Conservation (phyloP, 208 protist species). For the Leptomonas pyrrhocoris region DNA sequence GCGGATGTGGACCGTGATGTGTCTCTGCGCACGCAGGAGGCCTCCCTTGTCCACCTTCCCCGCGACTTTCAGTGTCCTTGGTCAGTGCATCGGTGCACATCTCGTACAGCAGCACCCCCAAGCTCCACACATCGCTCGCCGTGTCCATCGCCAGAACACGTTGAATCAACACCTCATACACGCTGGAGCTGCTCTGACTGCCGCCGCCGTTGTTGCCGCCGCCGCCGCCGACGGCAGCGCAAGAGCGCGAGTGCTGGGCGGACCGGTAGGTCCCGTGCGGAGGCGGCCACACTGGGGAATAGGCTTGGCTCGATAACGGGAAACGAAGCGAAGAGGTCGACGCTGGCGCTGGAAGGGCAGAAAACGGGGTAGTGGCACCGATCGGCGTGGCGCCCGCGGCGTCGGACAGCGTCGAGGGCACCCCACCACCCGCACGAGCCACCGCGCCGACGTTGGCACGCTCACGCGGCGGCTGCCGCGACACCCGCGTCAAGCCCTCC, state of each 20-base stretch:
- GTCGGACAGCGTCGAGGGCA: slow-evolving; percentile 2
- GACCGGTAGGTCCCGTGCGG: background rate
- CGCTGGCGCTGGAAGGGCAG: background rate
- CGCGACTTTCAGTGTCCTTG: background rate
- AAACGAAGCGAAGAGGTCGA: background rate
- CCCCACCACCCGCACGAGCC: background rate
- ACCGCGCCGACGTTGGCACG: background rate
- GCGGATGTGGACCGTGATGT: too few species aligned
- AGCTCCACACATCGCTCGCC: slow-evolving; percentile 35
- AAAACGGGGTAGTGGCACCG: too few species aligned
- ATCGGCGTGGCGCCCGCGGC: background rate
- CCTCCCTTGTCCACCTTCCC: too few species aligned
- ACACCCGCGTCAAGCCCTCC: slow-evolving; percentile 26
- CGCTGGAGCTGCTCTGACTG: slow-evolving; percentile 20
- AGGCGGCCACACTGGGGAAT: background rate
- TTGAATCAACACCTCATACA: slow-evolving; percentile 30
- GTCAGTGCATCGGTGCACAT: slow-evolving; percentile 20
- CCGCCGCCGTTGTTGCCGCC: background rate
- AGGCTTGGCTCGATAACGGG: background rate
- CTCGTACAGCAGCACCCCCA: slow-evolving; percentile 37
- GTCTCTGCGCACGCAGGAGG: too few species aligned
- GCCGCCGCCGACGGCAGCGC: background rate
- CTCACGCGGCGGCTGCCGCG: background rate
- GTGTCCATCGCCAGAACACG: slow-evolving; percentile 34
- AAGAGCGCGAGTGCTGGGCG: background rate